Evolutionary conservation across 192 early-diverging fungal species (phyloP), one percentile per base, ranked within the genome.

Genomic region (Coemansia aciculifera): DNA sequence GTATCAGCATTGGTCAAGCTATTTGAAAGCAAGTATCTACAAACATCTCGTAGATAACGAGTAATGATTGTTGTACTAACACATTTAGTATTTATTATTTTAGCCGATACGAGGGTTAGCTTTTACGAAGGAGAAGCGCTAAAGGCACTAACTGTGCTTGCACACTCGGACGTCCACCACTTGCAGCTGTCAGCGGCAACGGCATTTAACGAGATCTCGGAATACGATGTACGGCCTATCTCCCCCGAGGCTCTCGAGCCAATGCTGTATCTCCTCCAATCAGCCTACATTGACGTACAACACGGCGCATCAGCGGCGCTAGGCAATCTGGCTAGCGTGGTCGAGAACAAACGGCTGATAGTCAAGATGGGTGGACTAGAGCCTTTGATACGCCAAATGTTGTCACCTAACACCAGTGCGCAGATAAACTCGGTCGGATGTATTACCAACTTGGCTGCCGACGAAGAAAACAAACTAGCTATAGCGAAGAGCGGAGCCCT

Each of bases 361-460:
- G 93, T 96, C 13, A 84, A 89, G 66, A 83, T 88, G 49, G 91
- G 92, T 51, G 92, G 89, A 7, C 72, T 96, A 13, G 89, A 90
- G 32, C 87, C 85, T 38, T 83, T 96, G 51, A 88, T 95, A 57
- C 86, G 87, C 51, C 89, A 93, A 73, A 91, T 95, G 92, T 77
- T 86, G 38, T 89, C 90, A 7, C 85, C 86, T 8, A 92, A 89
- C 65, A 85, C 89, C 27, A 93, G 92, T 66, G 90, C 94, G 17
- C 92, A 94, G 80, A 92, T 90, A 72, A 95, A 94, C 72, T 90
- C 93, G 6, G 94, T 94, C 11, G 94, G 94, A 24, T 96, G 94
- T 75, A 92, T 96, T 54, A 96, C 94, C 0, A 96, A 96, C 62
- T 74, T 96, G 64, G 93, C 93, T 0, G 93, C 93, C 8, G 65